These are phyloP conservation scores for Sugiyamaella sp. DNA, from an alignment of 1,139 yeast species.

Conservation along the genomic window DNA sequence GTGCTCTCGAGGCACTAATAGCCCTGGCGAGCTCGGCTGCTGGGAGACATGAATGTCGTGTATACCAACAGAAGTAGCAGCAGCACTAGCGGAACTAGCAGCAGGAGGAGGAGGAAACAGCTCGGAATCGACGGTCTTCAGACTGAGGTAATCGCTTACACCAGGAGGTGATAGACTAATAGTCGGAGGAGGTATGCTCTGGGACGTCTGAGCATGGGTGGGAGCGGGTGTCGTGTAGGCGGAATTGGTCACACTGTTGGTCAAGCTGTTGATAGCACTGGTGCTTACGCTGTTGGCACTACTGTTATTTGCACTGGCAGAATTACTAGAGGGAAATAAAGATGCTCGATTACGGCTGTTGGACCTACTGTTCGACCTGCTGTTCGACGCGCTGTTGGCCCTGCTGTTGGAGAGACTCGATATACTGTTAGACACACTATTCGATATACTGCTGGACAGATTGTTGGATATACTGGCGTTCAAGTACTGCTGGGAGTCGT, in stretches of 20 bases:
- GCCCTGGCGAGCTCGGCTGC: conserved; percentile 1
- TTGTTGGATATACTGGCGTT: too few relatives aligned
- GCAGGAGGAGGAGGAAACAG: too few relatives aligned
- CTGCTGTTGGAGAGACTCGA: background rate
- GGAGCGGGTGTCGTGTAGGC: conserved; percentile 1
- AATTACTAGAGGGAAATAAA: conserved; percentile 1
- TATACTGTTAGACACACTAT: too few relatives aligned
- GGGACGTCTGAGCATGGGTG: background rate
- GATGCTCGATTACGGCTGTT: conserved; percentile 10
- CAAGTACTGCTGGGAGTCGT: too few relatives aligned
- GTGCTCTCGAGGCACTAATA: conserved; percentile 16
- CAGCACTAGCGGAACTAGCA: background rate
- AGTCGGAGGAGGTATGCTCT: conserved; percentile 7
- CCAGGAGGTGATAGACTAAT: conserved; percentile 20
- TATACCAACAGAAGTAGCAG: background rate
- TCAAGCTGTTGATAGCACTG: background rate
- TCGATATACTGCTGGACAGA: too few relatives aligned
- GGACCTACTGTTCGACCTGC: conserved; percentile 4
- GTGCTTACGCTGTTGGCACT: background rate
- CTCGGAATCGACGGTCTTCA: too few relatives aligned
- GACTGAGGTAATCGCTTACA: background rate
- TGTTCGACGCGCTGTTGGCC: background rate
- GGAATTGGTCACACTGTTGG: background rate
- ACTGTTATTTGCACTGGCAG: background rate
- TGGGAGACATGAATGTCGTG: background rate